Evolutionary conservation across 2,329 filamentous ascomycete species (phyloP), one percentile per base, ranked within the genome.

Genomic region (Sporothrix humicola): DNA sequence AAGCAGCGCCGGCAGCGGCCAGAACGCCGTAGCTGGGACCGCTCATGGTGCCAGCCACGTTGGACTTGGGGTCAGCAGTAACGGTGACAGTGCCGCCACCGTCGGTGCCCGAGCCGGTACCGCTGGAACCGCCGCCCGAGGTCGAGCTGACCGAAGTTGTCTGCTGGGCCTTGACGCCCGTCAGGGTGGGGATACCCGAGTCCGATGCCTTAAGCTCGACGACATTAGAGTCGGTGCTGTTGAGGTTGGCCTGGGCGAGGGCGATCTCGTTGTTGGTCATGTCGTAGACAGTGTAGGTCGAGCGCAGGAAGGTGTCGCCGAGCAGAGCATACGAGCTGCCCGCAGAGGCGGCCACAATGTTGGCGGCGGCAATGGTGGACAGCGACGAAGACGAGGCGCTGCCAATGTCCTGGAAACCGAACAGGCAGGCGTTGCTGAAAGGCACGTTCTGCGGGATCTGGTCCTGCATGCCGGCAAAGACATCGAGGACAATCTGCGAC

Each of bases 241-340:
- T 85, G 71, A 87, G 78, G 76, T 87, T 87, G 68, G 88, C 83
- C 80, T 87, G 87, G 13, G 86, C 87, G 4, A 89, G 78, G 73
- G 81, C 86, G 72, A 89, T 81, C 80, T 86, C 80, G 77, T 85
- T 78, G 79, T 87, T 84, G 72, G 81, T 81, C 58, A 88, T 78
- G 77, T 89, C 86, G 78, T 88, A 88, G 72, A 88, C 87, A 69
- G 87, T 85, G 77, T 89, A 89, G 12, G 84, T 84, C 42, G 82
- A 82, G 17, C 85, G 82, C 68, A 86, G 77, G 76, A 87, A 86
- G 3, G 82, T 84, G 77, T 85, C 84, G 61, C 85, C 85, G 2
- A 86, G 82, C 15, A 86, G 80, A 37, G 78, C 78, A 50, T 78
- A 73, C 13, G 63, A 26, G 66, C 56, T 66, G 26, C 37, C n/a